Evolutionary conservation across 139 green algal species (phyloP).

Genomic region (Dunaliella primolecta): DNA sequence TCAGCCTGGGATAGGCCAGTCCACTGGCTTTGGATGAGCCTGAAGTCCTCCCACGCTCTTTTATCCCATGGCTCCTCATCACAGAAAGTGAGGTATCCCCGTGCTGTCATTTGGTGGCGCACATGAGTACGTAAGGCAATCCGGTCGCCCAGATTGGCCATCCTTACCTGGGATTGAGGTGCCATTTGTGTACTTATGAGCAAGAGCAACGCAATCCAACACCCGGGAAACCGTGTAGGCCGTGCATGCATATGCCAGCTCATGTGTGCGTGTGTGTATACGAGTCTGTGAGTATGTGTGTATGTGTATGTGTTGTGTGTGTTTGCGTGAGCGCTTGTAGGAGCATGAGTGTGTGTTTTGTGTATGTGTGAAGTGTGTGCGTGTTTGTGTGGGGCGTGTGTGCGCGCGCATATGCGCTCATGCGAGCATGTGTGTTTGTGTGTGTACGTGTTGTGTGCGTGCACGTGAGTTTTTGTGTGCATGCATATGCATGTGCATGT

Average conservation of each 20-base stretch:
- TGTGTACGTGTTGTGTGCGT: too few species aligned
- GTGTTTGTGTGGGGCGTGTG: neutral
- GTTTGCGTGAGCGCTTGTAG: neutral
- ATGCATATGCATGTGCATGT: neutral
- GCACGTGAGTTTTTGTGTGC: too few species aligned
- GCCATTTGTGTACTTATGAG: too few species aligned
- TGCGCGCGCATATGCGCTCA: too few species aligned
- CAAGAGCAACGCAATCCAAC: too few species aligned
- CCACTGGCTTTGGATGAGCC: neutral
- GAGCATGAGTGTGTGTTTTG: neutral
- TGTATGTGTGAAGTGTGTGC: neutral
- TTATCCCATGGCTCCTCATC: neutral
- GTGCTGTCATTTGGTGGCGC: neutral
- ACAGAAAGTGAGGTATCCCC: neutral
- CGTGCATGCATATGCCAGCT: neutral
- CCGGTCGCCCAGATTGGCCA: too few species aligned
- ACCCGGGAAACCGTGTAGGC: too few species aligned
- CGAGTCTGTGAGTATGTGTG: neutral
- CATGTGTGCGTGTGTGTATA: neutral
- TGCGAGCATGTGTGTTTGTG: too few species aligned
- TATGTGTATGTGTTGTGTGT: neutral
- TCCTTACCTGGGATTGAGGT: too few species aligned
- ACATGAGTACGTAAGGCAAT: too few species aligned
- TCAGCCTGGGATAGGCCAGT: neutral
- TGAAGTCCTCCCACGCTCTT: neutral